Percentiles rank a stretch among this genome's conserved stretches.
phyloP scores from a whole-genome alignment of 2,329 filamentous ascomycete species.

The Ascochyta pisi region DNA sequence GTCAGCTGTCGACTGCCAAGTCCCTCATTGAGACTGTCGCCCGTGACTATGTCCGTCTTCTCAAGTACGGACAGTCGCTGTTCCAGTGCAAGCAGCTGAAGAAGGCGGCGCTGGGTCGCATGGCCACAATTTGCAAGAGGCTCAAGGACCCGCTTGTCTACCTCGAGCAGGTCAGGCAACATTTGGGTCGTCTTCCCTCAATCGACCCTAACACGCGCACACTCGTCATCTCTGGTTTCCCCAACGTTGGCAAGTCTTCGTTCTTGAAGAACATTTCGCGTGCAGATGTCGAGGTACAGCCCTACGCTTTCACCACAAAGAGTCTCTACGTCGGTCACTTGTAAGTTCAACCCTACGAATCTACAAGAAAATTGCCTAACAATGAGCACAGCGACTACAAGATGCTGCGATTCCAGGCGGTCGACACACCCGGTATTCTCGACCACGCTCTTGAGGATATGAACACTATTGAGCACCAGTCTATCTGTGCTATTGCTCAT shows the following conservation, averaged over 20 bases:
- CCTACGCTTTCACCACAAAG: conserved; percentile 98
- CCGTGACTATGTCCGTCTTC: conserved; percentile 91
- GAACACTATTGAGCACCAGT: conserved; percentile 99
- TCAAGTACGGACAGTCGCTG: conserved; percentile 88
- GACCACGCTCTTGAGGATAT: conserved; percentile 98
- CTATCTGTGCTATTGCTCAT: conserved; percentile 97
- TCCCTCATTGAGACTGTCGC: conserved; percentile 95
- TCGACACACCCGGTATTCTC: conserved; percentile 97
- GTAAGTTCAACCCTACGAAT: conserved; percentile 54
- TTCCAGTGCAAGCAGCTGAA: conserved; percentile 99
- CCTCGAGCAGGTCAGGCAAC: conserved; percentile 94
- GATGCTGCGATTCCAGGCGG: conserved; percentile 86
- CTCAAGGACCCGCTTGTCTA: conserved; percentile 95
- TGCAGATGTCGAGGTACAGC: conserved; percentile 95
- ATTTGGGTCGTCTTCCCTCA: conserved; percentile 94
- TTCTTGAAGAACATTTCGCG: conserved; percentile 92
- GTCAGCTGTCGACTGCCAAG: conserved; percentile 94
- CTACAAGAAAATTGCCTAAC: conserved; percentile 72
- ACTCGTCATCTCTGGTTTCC: conserved; percentile 94
- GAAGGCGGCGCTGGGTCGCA: conserved; percentile 91
- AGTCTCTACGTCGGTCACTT: conserved; percentile 97
- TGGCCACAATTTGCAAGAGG: conserved; percentile 95
- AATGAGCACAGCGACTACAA: conserved; percentile 74
- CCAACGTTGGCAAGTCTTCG: conserved; percentile 90
- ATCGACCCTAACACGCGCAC: conserved; percentile 98